A percentile compares a stretch with the other conserved stretches of the same genome.
Conservation (phyloP, 495 filamentous ascomycete genomes). For the Immersiella caudata region DNA sequence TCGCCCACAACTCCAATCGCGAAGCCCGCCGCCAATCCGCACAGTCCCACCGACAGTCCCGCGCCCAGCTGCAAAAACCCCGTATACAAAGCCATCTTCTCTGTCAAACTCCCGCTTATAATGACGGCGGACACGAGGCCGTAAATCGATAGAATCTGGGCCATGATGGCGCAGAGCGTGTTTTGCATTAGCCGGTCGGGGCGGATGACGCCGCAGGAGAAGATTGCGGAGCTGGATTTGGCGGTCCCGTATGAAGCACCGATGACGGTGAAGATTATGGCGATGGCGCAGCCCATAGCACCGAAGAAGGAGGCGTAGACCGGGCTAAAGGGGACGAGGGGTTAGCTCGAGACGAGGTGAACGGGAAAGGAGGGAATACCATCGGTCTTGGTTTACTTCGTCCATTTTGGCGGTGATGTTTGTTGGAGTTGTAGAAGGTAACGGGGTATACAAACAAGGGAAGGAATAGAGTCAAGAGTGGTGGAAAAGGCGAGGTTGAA, state of each 20-base stretch:
- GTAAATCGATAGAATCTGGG: conserved; percentile 74
- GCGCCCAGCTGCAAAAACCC: conserved; percentile 52
- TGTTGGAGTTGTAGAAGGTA: neutral
- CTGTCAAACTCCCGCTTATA: conserved; percentile 46
- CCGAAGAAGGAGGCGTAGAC: conserved; percentile 56
- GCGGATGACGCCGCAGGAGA: conserved; percentile 56
- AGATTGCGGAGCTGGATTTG: conserved; percentile 78
- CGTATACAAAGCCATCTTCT: conserved; percentile 51
- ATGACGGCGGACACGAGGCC: conserved; percentile 54
- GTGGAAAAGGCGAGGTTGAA: neutral
- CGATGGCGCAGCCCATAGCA: conserved; percentile 52
- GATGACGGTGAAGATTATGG: conserved; percentile 71
- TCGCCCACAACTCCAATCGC: conserved; percentile 92
- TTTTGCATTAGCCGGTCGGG: conserved; percentile 87
- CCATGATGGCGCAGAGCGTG: conserved; percentile 69
- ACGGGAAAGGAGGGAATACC: conserved; percentile 16
- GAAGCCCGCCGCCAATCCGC: conserved; percentile 80
- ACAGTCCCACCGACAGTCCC: conserved; percentile 51
- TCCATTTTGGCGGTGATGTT: conserved; percentile 15
- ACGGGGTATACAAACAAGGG: neutral
- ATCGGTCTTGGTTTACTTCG: conserved; percentile 32
- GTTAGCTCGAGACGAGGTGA: neutral
- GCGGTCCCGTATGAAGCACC: conserved; percentile 94
- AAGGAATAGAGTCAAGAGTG: neutral
- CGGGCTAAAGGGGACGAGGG: conserved; percentile 32